Evolutionary conservation across 257 asterid genomes (phyloP).

Genomic region (Ligustrum vulgare): DNA sequence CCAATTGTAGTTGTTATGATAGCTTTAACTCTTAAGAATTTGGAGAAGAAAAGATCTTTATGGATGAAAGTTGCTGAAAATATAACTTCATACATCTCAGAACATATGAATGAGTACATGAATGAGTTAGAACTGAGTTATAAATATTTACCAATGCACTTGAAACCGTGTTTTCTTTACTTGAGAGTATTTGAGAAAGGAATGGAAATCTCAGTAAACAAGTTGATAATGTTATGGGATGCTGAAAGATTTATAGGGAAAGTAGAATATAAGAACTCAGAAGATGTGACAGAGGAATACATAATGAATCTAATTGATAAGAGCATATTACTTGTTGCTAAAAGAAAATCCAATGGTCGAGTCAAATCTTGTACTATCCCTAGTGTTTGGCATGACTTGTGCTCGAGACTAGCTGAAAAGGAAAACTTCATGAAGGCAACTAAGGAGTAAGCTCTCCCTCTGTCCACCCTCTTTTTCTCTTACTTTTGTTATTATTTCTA

Average conservation of each 20-base stretch:
- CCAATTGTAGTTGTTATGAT: constrained; percentile 9
- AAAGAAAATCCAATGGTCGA: neutral
- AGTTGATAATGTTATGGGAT: constrained; percentile 4
- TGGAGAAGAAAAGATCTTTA: neutral
- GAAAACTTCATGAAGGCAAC: neutral
- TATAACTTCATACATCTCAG: neutral
- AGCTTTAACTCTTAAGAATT: neutral
- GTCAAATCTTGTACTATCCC: neutral
- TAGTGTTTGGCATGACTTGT: constrained; percentile 7
- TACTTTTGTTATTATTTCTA: too few relatives aligned
- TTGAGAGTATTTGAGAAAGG: constrained; percentile 24
- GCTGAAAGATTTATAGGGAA: constrained; percentile 22
- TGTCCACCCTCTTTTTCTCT: too few relatives aligned
- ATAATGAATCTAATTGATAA: neutral
- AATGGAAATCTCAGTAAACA: constrained; percentile 9
- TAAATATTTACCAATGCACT: neutral
- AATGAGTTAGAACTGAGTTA: constrained; percentile 9
- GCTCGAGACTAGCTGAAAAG: neutral
- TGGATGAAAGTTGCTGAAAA: neutral
- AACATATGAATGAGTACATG: neutral
- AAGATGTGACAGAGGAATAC: neutral
- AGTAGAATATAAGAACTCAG: neutral
- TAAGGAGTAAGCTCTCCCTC: neutral
- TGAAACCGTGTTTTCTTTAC: constrained; percentile 31
- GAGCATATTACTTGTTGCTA: constrained; percentile 5